A percentile compares a stretch with the other conserved stretches of the same genome.
Evolutionary conservation across 106 monocot genomes (phyloP).

Genomic region (Ottelia alismoides): DNA sequence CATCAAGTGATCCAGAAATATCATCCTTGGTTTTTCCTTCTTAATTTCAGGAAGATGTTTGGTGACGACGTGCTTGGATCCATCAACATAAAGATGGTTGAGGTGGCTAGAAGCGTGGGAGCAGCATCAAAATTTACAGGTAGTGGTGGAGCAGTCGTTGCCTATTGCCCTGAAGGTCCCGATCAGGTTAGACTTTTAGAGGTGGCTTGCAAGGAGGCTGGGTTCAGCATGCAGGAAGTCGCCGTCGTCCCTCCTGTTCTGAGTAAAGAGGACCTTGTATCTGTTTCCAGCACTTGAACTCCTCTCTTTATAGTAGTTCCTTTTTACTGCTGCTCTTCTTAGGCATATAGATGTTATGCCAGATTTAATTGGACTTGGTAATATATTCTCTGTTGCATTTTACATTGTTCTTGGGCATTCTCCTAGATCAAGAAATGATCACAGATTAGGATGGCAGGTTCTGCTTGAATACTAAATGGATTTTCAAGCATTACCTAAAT

Average conservation of each 20-base stretch:
- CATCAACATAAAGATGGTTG: slow-evolving; percentile 79
- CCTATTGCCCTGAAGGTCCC: slow-evolving; percentile 63
- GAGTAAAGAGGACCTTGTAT: slow-evolving; percentile 11
- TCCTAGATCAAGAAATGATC: too few species aligned
- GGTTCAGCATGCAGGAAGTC: slow-evolving; percentile 41
- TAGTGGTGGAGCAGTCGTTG: slow-evolving; percentile 83
- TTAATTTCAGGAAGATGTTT: slow-evolving; percentile 63
- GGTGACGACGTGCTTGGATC: slow-evolving; percentile 78
- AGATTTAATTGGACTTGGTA: too few species aligned
- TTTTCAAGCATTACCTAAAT: too few species aligned
- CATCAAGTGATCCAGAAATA: too few species aligned
- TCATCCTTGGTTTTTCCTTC: not conserved
- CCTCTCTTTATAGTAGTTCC: not conserved
- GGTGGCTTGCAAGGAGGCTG: slow-evolving; percentile 43
- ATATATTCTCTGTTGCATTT: too few species aligned
- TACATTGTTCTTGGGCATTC: too few species aligned
- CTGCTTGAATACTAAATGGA: too few species aligned
- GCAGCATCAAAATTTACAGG: slow-evolving; percentile 89
- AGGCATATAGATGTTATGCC: too few species aligned
- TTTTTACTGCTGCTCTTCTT: not conserved
- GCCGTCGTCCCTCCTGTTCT: slow-evolving; percentile 44
- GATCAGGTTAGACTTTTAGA: slow-evolving; percentile 55
- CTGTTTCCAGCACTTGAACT: not conserved
- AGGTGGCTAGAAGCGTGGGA: slow-evolving; percentile 66
- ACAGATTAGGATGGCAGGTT: too few species aligned